Base-by-base conservation (phyloP, 352 stramenopile species). In the Pythium guiyangense region DNA sequence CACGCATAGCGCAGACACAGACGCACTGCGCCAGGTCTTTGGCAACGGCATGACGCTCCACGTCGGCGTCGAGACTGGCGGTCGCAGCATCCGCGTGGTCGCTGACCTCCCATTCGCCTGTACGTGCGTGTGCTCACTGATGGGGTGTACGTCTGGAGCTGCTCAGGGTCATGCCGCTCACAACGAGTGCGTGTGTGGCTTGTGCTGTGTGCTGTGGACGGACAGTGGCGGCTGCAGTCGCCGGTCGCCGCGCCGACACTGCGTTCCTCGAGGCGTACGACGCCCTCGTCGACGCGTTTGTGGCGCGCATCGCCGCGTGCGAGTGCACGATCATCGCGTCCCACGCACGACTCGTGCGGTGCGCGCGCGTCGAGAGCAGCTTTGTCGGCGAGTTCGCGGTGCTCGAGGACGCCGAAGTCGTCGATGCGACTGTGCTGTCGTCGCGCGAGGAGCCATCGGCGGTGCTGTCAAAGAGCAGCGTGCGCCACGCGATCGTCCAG, bases 61-160 rank as follows among this genome's bases (percentile, higher is more conserved):
- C 37, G 79, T 96, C 15, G 87, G 86, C 48, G 82, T 94, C 29
- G 87, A 96, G 49, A 91, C 70, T 17, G 87, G 87, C 14, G 88
- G 88, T 0, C 75, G 86, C 25, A 67, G 91, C 55, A 55, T 96
- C 15, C 70, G 71, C 14, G 62, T 91, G 4, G 68, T 93, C 12
- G 84, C 83, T 1, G 86, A 96, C 42, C 49, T 96, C 40, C 70
- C 82, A 2, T 96, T 93, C 48, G 39, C 56, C 1, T 49, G 73
- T 84, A 54, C 49, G 72, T 60, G 15, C 25, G 26, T 43, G 6
- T 40, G 17, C 29, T 47, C 14, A 14, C 40, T 5, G 15, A 15
- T 4, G 14, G 27, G 45, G 17, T 42, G 3, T 43, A 4, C 37
- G 11, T 14, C 11, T 43, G 11, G 37, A 43, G 17, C 11, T n/a